phyloP scores from a whole-genome alignment of 371 early-diverging fungal species.

The Mortierella sp. region DNA sequence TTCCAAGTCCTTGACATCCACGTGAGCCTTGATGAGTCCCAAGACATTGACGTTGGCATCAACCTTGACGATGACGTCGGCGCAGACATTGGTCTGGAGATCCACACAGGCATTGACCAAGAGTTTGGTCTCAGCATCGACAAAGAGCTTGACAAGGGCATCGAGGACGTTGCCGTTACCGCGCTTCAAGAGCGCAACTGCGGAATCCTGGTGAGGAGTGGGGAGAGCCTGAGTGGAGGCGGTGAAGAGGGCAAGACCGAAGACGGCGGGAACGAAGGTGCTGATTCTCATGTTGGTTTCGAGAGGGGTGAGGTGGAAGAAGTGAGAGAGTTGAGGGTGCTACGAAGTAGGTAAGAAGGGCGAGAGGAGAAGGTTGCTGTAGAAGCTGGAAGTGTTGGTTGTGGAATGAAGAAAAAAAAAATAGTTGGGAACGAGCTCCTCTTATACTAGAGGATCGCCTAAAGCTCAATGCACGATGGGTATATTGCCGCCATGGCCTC shows the following conservation, averaged over 20 bases:
- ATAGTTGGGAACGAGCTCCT: not conserved
- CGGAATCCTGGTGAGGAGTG: not conserved
- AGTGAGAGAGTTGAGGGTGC: not conserved
- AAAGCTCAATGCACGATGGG: not conserved
- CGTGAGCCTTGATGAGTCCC: conserved; percentile 10
- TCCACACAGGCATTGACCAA: conserved; percentile 24
- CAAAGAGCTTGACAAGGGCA: conserved; percentile 27
- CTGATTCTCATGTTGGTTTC: conserved; percentile 34
- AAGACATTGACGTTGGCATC: conserved; percentile 27
- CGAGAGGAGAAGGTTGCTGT: conserved; percentile 10
- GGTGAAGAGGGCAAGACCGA: conserved; percentile 42
- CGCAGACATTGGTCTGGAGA: conserved; percentile 25
- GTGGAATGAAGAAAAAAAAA: conserved; percentile 18
- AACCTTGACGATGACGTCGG: conserved; percentile 27
- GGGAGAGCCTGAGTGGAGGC: conserved; percentile 44
- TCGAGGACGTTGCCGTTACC: conserved; percentile 22
- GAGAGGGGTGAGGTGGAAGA: not conserved
- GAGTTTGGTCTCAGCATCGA: conserved; percentile 22
- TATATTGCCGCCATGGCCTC: not conserved
- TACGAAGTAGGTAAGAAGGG: not conserved
- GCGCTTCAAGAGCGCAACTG: conserved; percentile 35
- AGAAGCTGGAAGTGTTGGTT: conserved; percentile 15
- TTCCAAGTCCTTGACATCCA: conserved; percentile 23
- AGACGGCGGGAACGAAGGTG: conserved; percentile 40
- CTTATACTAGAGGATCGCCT: conserved; percentile 11